Percentiles rank a stretch among this genome's conserved stretches.
Evolutionary conservation across 148 eudicot genomes (phyloP).

Genomic region (Rhododendron molle): DNA sequence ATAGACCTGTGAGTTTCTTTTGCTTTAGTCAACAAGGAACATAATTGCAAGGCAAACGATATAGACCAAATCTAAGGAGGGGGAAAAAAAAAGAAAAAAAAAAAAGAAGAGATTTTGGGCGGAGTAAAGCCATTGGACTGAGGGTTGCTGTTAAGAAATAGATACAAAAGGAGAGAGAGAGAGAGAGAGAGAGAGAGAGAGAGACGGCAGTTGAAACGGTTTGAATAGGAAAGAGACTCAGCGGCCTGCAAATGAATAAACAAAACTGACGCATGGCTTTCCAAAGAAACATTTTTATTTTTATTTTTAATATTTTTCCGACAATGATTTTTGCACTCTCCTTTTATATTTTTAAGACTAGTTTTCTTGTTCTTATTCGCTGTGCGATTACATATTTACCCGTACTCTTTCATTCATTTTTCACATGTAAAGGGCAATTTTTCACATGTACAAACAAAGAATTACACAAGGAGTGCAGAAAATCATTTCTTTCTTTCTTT

Average conservation of each 20-base stretch:
- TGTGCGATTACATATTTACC: no score
- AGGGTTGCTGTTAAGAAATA: conserved; percentile 3
- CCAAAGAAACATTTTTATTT: background rate
- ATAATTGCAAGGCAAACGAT: background rate
- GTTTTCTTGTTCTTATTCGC: no score
- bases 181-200: background rate
- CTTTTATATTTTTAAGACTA: no score
- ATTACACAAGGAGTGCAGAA: no score
- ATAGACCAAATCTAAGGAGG: background rate
- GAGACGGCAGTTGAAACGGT: background rate
- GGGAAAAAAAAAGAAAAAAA: background rate
- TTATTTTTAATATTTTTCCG: no score
- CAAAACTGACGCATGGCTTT: background rate
- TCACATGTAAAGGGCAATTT: no score
- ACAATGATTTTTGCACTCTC: no score
- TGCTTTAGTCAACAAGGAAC: background rate
- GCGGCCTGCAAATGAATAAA: background rate
- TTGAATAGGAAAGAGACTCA: background rate
- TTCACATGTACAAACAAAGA: no score
- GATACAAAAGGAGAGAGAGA: background rate
- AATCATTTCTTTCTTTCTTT: no score
- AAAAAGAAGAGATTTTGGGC: background rate
- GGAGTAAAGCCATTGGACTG: conserved; percentile 16
- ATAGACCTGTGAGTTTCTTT: background rate
- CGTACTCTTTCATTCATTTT: no score